These are phyloP conservation scores for Suhomyces maxii DNA, from an alignment of 1,139 yeast genomes.

Conservation along the genomic window DNA sequence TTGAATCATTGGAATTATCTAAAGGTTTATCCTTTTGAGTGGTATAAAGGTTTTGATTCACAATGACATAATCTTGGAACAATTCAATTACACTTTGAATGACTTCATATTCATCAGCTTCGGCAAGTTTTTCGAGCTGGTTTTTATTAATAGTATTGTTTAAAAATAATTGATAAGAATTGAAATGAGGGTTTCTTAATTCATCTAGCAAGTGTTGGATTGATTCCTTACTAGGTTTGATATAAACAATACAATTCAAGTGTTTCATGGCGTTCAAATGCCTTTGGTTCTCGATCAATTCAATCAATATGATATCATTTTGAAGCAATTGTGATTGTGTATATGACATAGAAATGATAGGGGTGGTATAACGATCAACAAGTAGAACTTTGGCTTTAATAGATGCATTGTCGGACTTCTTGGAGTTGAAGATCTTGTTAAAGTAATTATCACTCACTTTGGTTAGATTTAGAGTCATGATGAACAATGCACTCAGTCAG, in stretches of 20 bases:
- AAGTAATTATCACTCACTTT: constrained; percentile 41
- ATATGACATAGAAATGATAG: constrained; percentile 79
- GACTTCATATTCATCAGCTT: constrained; percentile 82
- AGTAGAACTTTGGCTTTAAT: constrained; percentile 70
- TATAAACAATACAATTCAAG: constrained; percentile 75
- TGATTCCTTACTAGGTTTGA: constrained; percentile 71
- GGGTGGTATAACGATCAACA: constrained; percentile 76
- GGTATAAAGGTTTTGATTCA: constrained; percentile 66
- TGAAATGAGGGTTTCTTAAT: constrained; percentile 74
- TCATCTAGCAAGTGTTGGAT: constrained; percentile 63
- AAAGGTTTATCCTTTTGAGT: constrained; percentile 5
- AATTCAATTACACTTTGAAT: constrained; percentile 76
- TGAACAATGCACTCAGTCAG: background rate
- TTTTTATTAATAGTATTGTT: constrained; percentile 72
- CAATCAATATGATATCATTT: constrained; percentile 80
- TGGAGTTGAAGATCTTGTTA: constrained; percentile 32
- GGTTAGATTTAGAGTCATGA: constrained; percentile 35
- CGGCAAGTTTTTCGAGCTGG: constrained; percentile 83
- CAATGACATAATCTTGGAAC: constrained; percentile 77
- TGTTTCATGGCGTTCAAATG: constrained; percentile 77
- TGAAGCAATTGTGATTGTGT: constrained; percentile 84
- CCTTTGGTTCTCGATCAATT: constrained; percentile 59
- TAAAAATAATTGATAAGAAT: constrained; percentile 72
- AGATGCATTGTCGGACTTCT: constrained; percentile 20
- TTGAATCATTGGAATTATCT: constrained; percentile 17